These are phyloP conservation scores for Mentha longifolia DNA, from an alignment of 257 asterid species.

Conservation along the genomic window DNA sequence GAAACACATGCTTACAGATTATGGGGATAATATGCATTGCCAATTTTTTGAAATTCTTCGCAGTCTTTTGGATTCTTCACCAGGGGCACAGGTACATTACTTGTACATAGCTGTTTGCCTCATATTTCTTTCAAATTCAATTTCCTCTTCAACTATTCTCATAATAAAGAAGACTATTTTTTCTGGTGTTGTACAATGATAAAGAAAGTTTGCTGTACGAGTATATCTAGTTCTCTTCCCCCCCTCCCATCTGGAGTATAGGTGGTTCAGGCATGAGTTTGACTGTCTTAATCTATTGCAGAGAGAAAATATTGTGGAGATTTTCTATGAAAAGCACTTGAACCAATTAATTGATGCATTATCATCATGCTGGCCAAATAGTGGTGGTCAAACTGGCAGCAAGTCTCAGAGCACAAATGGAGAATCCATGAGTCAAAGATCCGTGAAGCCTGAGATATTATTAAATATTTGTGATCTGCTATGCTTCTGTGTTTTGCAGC, in stretches of 20 bases:
- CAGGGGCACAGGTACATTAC: constrained; percentile 76
- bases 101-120: constrained; percentile 8
- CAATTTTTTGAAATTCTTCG: constrained; percentile 96
- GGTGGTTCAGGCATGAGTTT: constrained; percentile 23
- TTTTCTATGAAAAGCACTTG: constrained; percentile 91
- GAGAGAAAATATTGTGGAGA: constrained; percentile 79
- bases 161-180: not conserved
- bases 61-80: constrained; percentile 85
- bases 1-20: constrained; percentile 86
- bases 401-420: constrained; percentile 50
- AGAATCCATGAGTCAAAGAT: constrained; percentile 50
- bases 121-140: constrained; percentile 17
- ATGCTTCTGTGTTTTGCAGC: constrained; percentile 93
- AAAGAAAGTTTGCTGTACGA: constrained; percentile 2
- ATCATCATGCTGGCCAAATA: constrained; percentile 65
- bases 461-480: constrained; percentile 90
- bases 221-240: no score
- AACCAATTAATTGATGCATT: constrained; percentile 78
- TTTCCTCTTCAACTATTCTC: constrained; percentile 18
- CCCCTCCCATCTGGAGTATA: not conserved
- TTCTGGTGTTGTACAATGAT: constrained; percentile 1
- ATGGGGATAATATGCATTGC: constrained; percentile 95
- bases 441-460: constrained; percentile 82
- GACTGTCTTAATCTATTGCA: constrained; percentile 53
- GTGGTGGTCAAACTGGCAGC: constrained; percentile 41